phyloP scores from a whole-genome alignment of 1,284 basidiomycete species.

The Cutaneotrichosporon cyanovorans region DNA sequence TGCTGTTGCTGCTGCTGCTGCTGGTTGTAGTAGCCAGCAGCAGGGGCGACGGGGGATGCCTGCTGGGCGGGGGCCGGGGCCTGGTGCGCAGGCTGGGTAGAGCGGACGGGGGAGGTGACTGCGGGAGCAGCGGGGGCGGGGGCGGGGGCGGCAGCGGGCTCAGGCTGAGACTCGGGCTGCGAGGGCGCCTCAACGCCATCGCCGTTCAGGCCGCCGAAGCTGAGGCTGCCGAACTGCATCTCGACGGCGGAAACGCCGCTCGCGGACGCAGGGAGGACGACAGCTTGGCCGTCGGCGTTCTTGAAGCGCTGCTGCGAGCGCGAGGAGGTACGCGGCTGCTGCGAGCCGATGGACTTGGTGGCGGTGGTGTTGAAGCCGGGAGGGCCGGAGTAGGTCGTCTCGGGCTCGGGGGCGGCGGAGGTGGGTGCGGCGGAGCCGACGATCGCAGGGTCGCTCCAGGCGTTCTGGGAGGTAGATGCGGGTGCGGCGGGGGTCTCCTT shows the following conservation, averaged over 20 bases:
- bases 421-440: conserved; percentile 26
- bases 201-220: conserved; percentile 43
- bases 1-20: conserved; percentile 15
- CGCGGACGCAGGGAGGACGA: conserved; percentile 39
- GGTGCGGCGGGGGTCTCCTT: conserved; percentile 13
- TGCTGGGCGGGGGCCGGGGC: conserved; percentile 7
- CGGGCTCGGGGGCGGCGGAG: conserved; percentile 28
- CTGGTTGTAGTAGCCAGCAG: conserved; percentile 8
- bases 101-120: conserved; percentile 16
- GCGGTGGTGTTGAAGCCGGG: conserved; percentile 45
- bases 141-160: conserved; percentile 18
- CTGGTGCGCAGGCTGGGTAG: conserved; percentile 3
- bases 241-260: conserved; percentile 38
- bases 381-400: conserved; percentile 44
- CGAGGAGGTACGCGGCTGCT: conserved; percentile 35
- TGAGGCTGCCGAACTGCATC: conserved; percentile 47
- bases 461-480: conserved; percentile 6
- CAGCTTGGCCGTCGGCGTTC: conserved; percentile 44
- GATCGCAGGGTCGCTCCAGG: conserved; percentile 38
- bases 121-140: conserved; percentile 15
- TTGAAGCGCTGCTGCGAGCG: conserved; percentile 43
- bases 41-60: not conserved
- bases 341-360: conserved; percentile 20
- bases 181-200: conserved; percentile 41
- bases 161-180: conserved; percentile 17